Evolutionary conservation across 306 rosid species (phyloP), one percentile per base, ranked within the genome.

Genomic region (Glycine tomentella): DNA sequence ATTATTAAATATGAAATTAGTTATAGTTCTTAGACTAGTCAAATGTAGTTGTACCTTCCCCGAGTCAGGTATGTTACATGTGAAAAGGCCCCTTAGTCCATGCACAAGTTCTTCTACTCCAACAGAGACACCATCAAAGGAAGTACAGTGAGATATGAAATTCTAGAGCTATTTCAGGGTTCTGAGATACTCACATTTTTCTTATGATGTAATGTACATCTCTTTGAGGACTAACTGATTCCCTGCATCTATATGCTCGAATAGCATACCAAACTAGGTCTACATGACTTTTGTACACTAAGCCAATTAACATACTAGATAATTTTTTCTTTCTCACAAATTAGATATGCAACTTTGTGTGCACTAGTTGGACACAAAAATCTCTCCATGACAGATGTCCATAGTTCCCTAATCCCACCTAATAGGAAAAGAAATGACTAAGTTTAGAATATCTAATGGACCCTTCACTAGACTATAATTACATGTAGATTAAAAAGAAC

Each of bases 31-130:
- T 40, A 9, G 73, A 16, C n/a, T 3, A 68, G n/a, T 8, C 9
- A 68, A 9, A 10, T 68, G 2, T 44, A 9, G 36, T 68, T 16
- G 34, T 68, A 68, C 73, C 73, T 68, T 68, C 38, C 73, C 73
- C 45, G 73, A 68, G 73, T 45, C 73, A 16, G 73, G 73, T 68
- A 68, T 68, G n/a, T 46, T 68, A 68, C 73, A 68, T 3, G 12
- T 0, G 38, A 68, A 45, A 68, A 68, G 8, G 15, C 73, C 73
- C 55, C 4, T 68, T 17, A 68, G 55, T 44, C 73, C 73, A 16
- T 12, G 55, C 36, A 45, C 38, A 16, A 68, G 34, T 45, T 68
- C 73, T 68, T 68, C 55, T 45, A 9, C 53, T 67, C 13, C 38
- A 68, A 68, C 55, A 45, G 38, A 68, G 5, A n/a, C 72, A 68